Evolutionary conservation across 768 basidiomycete genomes (phyloP), one percentile per base, ranked within the genome.

Genomic region (Rossbeevera mucosa): DNA sequence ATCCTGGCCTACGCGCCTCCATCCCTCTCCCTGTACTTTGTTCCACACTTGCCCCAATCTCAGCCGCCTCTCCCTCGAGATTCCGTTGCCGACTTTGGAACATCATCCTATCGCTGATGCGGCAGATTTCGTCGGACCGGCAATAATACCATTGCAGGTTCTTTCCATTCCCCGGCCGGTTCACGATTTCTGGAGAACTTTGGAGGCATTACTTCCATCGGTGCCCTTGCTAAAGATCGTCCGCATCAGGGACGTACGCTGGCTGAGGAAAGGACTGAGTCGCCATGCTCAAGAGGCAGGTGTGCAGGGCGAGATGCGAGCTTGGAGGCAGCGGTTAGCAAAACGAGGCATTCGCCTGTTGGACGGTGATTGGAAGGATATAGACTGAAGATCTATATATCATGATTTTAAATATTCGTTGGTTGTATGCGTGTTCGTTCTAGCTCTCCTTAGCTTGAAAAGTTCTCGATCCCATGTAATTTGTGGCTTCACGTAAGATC

Each of bases 101-200:
- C 61, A 80, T 7, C 61, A 80, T 7, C 60, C 66, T 12, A 11
- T 38, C 18, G 7, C 36, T 18, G 41, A 56, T 20, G 58, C 43
- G 47, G 25, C 50, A 18, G 50, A 55, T 59, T 31, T 74, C 74
- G 63, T 74, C 74, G 63, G 54, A 40, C 22, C 74, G 74, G 44
- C 7, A 7, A 42, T 33, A 7, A 48, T 59, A 7, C 72, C 74
- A 11, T 72, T 91, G 20, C 76, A 80, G 54, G 80, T 88, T 40
- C 71, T 92, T 6, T 86, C 87, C 16, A 80, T 92, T 55, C 87
- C 90, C 0, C 77, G 88, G n/a, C 90, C 90, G 2, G 80, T 72
- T 51, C 50, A 73, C 14, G 77, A 82, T 16, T 83, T 82, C 51
- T 83, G 84, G 73, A 61, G 60, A 11, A 68, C 76, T 6, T 66